A percentile compares a stretch with the other conserved stretches of the same genome.
Conservation (phyloP, 805 yeast genomes). For the Metschnikowia chrysomelidarum region DNA sequence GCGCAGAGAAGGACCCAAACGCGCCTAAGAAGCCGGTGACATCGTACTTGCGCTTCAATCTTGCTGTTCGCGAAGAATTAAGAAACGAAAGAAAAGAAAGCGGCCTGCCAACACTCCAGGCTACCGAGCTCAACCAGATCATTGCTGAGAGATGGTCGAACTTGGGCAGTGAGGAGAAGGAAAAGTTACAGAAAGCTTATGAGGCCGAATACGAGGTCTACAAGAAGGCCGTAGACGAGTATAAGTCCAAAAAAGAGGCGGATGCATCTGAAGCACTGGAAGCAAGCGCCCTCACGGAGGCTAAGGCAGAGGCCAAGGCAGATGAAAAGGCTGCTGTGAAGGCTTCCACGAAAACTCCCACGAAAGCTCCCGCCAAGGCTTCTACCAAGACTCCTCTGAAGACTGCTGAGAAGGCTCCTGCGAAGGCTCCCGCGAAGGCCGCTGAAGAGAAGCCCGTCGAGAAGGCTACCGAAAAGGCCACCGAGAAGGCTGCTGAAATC, state of each 20-base stretch:
- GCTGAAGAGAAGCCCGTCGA: slow-evolving; percentile 4
- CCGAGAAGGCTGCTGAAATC: neutral
- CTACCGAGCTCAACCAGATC: slow-evolving; percentile 75
- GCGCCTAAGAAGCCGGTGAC: slow-evolving; percentile 96
- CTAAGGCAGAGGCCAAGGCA: too few species aligned
- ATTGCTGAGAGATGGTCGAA: slow-evolving; percentile 79
- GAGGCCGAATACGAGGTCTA: slow-evolving; percentile 43
- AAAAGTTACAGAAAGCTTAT: slow-evolving; percentile 62
- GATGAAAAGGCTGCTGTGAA: too few species aligned
- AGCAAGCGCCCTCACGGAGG: neutral
- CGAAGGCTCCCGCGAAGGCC: slow-evolving; percentile 3
- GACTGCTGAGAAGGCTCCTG: neutral
- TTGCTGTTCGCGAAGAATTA: slow-evolving; percentile 67
- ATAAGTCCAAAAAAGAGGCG: slow-evolving; percentile 28
- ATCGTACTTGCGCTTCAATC: slow-evolving; percentile 74
- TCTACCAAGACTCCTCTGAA: neutral
- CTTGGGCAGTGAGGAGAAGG: slow-evolving; percentile 66
- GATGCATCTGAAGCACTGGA: slow-evolving; percentile 6
- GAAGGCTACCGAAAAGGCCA: neutral
- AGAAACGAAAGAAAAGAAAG: slow-evolving; percentile 62
- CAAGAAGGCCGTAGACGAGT: slow-evolving; percentile 34
- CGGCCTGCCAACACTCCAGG: slow-evolving; percentile 60
- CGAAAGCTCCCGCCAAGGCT: neutral
- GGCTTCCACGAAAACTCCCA: neutral
- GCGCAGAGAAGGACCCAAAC: slow-evolving; percentile 69